A percentile compares a stretch with the other conserved stretches of the same genome.
phyloP scores from a whole-genome alignment of 2,329 filamentous ascomycete genomes.

The Dactylella cylindrospora region DNA sequence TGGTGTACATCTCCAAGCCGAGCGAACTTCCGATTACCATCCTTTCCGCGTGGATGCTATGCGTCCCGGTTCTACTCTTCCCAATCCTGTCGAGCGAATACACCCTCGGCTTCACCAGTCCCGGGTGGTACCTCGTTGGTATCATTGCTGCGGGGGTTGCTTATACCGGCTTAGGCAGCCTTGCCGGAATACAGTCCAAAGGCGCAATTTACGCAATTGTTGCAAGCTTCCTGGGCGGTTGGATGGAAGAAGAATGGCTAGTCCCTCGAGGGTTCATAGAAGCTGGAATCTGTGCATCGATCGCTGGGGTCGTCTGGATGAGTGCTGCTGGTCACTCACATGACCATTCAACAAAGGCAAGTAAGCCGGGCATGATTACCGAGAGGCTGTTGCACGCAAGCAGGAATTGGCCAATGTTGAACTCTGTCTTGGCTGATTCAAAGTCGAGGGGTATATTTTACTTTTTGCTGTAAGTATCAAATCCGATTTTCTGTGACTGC shows the following conservation, averaged over 20 bases:
- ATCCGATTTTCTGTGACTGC: not conserved
- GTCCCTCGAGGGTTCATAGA: conserved; percentile 18
- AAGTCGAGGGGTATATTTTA: conserved; percentile 96
- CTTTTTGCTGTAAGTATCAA: conserved; percentile 74
- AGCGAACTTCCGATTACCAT: conserved; percentile 24
- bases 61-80: conserved; percentile 20
- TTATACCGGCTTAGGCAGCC: conserved; percentile 12
- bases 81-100: conserved; percentile 18
- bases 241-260: conserved; percentile 31
- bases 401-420: conserved; percentile 72
- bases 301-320: conserved; percentile 21
- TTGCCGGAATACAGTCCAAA: conserved; percentile 3
- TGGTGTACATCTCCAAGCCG: conserved; percentile 13
- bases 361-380: conserved; percentile 59
- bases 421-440: conserved; percentile 83
- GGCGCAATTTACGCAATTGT: conserved; percentile 19
- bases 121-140: conserved; percentile 34
- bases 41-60: conserved; percentile 12
- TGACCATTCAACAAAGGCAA: not conserved
- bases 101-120: conserved; percentile 25
- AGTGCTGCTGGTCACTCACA: not conserved
- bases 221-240: conserved; percentile 21
- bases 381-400: conserved; percentile 69
- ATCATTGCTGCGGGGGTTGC: conserved; percentile 27
- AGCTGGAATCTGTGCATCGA: conserved; percentile 8